Evolutionary conservation across 2,329 filamentous ascomycete genomes (phyloP), one percentile per base, ranked within the genome.

Genomic region (Westerdykella aurantiaca): DNA sequence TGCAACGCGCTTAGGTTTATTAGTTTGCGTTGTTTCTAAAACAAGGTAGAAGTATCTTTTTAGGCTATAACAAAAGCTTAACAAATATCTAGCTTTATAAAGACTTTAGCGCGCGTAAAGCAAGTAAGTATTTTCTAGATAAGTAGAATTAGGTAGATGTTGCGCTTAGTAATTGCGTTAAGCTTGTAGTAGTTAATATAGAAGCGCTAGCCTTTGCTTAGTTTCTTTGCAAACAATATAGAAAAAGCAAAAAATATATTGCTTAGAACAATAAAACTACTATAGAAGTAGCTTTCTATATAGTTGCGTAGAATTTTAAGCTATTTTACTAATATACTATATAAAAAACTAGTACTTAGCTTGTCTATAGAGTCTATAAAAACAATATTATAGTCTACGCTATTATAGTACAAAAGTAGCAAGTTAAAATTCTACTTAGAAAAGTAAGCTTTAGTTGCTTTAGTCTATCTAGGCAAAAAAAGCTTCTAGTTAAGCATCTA

Each of bases 121-220:
- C 44, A n/a, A 23, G 57, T 42, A 22, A 63, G 41, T 0, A 57
- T 61, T 41, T 71, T 56, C 11, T 39, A 43, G 33, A 70, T 66
- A 2, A 67, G 42, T 0, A 51, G 63, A 16, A 68, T 39, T 3
- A 51, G 49, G 46, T 66, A 31, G 1, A 52, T 39, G 45, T 69
- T 55, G 49, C 69, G 67, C 21, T 57, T 55, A 4, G 55, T 69
- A 13, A 68, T 46, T 0, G 46, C 44, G 39, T 71, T 72, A 1
- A 71, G 48, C 1, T 31, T 46, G 41, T 53, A 38, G 48, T 70
- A 72, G 45, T 71, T 53, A 5, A 70, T 50, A 50, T 49, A 70
- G 34, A 71, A 41, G 17, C 50, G 46, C 6, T 66, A 42, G 7
- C 44, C 50, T 4, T 58, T 47, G 38, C 59, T 52, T 5, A 53